Evolutionary conservation across 805 yeast genomes (phyloP).

Genomic region (Debaryomyces prosopidis): DNA sequence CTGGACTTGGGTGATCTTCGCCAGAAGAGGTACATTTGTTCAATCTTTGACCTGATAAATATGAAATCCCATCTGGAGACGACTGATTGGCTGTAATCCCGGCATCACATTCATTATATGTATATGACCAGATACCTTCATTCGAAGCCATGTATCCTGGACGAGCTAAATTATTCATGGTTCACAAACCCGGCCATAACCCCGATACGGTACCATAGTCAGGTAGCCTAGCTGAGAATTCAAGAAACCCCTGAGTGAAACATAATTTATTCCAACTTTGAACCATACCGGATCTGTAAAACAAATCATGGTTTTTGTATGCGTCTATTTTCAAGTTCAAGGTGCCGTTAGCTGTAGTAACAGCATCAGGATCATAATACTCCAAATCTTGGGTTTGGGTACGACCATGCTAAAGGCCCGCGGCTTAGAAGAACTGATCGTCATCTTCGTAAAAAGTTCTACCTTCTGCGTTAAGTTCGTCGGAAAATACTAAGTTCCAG

Average conservation of each 20-base stretch:
- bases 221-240: slow-evolving; percentile 76
- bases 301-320: slow-evolving; percentile 71
- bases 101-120: slow-evolving; percentile 84
- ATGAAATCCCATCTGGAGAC: slow-evolving; percentile 84
- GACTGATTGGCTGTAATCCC: slow-evolving; percentile 96
- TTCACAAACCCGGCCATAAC: slow-evolving; percentile 96
- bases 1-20: slow-evolving; percentile 85
- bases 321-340: slow-evolving; percentile 76
- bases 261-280: slow-evolving; percentile 93
- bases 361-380: slow-evolving; percentile 95
- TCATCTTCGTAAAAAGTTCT: slow-evolving; percentile 88
- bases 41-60: slow-evolving; percentile 80
- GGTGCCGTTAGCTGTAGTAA: slow-evolving; percentile 72
- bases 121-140: slow-evolving; percentile 95
- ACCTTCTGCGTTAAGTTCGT: slow-evolving; percentile 88
- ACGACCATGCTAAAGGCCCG: slow-evolving; percentile 80
- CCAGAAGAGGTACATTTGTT: slow-evolving; percentile 77
- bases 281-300: slow-evolving; percentile 87
- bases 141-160: slow-evolving; percentile 87
- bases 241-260: slow-evolving; percentile 80
- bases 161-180: slow-evolving; percentile 89
- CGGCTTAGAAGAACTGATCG: slow-evolving; percentile 89
- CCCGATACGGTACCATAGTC: slow-evolving; percentile 78
- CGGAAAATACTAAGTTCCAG: slow-evolving; percentile 84
- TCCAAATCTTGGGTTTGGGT: slow-evolving; percentile 85